phyloP scores from a whole-genome alignment of 2,329 filamentous ascomycete genomes.

The Aspergillus transmontanensis region DNA sequence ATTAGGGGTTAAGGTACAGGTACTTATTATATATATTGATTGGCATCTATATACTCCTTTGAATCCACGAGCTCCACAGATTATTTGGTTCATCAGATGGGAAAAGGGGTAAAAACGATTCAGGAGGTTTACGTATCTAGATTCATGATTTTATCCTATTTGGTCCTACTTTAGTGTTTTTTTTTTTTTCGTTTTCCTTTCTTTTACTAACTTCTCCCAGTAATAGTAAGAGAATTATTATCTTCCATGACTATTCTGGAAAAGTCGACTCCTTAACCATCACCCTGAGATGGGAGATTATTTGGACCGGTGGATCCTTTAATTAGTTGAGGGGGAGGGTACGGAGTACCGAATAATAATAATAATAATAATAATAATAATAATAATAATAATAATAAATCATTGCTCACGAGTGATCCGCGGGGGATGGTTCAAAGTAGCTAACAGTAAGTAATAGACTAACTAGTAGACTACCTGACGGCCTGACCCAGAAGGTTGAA shows the following conservation, averaged over 20 bases:
- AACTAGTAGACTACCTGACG: background rate
- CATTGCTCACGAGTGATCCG: conserved; percentile 20
- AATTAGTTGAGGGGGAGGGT: background rate
- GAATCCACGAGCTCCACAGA: background rate
- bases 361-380: conserved; percentile 5
- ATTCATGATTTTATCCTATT: background rate
- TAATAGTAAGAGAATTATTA: background rate
- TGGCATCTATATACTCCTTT: conserved; percentile 1
- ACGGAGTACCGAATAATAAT: background rate
- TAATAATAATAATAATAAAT: conserved; percentile 5
- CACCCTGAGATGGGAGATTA: background rate
- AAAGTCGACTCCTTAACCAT: background rate
- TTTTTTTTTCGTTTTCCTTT: background rate
- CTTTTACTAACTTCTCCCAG: background rate
- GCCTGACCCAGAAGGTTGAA: conserved; percentile 1
- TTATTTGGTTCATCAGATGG: background rate
- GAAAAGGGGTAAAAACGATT: background rate
- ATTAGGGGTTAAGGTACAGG: background rate
- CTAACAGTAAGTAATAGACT: background rate
- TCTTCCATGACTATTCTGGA: conserved; percentile 1
- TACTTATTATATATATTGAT: background rate
- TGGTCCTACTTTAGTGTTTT: background rate
- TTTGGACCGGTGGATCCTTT: conserved; percentile 4
- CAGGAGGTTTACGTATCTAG: background rate
- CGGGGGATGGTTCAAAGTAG: conserved; percentile 12